Conservation (phyloP, 768 basidiomycete species). For the Lanmaoa pseudosensibilis region DNA sequence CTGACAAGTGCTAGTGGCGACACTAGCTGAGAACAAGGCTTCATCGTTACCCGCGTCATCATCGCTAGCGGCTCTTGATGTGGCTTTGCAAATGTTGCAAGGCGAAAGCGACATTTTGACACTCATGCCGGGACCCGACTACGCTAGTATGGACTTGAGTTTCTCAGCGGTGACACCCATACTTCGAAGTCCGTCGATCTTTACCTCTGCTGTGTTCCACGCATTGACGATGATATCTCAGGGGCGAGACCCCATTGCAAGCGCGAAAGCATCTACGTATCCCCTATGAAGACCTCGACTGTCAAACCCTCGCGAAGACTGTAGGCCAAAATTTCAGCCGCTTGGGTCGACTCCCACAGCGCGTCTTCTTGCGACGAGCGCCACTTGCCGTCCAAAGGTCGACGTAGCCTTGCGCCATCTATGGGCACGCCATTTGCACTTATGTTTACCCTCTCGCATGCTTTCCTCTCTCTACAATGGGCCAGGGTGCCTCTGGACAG, state of each 20-base stretch:
- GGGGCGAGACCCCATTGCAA: background rate
- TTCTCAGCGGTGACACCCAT: background rate
- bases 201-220: background rate
- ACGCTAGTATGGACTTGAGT: slow-evolving; percentile 1
- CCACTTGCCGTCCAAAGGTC: background rate
- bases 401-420: background rate
- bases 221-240: slow-evolving; percentile 5
- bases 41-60: background rate
- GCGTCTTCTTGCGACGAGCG: background rate
- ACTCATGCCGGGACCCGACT: background rate
- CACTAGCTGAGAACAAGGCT: background rate
- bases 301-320: slow-evolving; percentile 22
- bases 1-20: slow-evolving; percentile 1
- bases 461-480: background rate
- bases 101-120: background rate
- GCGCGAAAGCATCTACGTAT: slow-evolving; percentile 9
- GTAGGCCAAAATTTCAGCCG: slow-evolving; percentile 4
- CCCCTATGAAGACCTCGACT: background rate
- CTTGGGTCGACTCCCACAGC: background rate
- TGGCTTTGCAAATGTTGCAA: background rate
- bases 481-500: background rate
- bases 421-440: background rate
- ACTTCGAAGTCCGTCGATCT: slow-evolving; percentile 3
- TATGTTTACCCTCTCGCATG: background rate
- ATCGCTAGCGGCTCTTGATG: slow-evolving; percentile 1